These are phyloP conservation scores for Tetracentron sinense DNA, from an alignment of 164 flowering plant species.

Conservation along the genomic window DNA sequence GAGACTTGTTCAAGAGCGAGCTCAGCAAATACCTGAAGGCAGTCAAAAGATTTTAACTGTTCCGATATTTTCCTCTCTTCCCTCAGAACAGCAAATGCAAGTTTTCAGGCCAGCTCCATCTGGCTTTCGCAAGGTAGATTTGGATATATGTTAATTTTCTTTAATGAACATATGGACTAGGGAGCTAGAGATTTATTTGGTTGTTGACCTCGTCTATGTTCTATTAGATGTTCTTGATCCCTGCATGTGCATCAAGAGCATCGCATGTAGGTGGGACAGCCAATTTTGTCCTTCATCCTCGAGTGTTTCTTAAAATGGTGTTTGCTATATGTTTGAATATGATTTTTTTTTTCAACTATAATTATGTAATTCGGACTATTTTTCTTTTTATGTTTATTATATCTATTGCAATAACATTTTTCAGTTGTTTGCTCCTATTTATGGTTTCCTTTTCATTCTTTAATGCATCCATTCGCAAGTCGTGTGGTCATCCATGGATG, in stretches of 20 bases:
- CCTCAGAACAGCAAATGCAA: slow-evolving; percentile 85
- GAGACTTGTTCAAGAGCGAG: slow-evolving; percentile 55
- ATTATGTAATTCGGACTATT: too few species aligned
- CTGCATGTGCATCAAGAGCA: not conserved
- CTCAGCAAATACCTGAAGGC: slow-evolving; percentile 53
- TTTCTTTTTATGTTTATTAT: too few species aligned
- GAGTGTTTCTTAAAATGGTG: too few species aligned
- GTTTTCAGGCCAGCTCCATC: slow-evolving; percentile 71
- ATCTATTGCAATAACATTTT: not conserved
- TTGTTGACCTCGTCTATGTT: not conserved
- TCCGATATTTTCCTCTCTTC: slow-evolving; percentile 89
- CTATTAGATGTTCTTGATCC: not conserved
- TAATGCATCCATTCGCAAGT: not conserved
- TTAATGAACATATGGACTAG: not conserved
- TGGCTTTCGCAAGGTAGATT: slow-evolving; percentile 79
- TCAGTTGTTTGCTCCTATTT: not conserved
- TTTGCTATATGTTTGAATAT: too few species aligned
- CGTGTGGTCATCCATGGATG: not conserved
- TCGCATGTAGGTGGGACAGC: not conserved
- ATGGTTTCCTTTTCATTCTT: not conserved
- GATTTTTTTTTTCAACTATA: too few species aligned
- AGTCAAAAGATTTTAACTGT: slow-evolving; percentile 43
- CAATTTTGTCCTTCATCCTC: not conserved
- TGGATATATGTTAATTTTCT: not conserved
- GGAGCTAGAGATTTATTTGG: not conserved